These are phyloP conservation scores for Colletotrichum sp. DNA, from an alignment of 2,329 filamentous ascomycete genomes.

Conservation along the genomic window DNA sequence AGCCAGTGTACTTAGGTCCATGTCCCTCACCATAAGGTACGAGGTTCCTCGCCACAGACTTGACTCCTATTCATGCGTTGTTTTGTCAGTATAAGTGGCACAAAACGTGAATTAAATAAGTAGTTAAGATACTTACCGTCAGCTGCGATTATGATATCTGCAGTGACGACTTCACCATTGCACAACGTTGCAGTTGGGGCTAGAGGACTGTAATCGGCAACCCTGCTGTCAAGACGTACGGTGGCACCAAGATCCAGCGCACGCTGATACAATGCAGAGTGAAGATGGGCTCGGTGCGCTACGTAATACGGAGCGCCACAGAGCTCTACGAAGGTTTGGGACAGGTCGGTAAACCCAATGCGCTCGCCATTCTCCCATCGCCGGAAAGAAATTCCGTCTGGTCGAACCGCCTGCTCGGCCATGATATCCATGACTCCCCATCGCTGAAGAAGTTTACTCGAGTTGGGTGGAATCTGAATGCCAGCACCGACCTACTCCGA, in stretches of 20 bases:
- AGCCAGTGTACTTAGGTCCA: conserved; percentile 32
- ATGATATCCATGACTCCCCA: conserved; percentile 27
- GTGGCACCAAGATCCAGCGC: conserved; percentile 28
- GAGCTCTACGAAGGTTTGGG: conserved; percentile 25
- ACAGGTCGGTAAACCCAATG: conserved; percentile 23
- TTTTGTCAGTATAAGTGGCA: not conserved
- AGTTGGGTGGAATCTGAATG: conserved; percentile 23
- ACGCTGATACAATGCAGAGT: conserved; percentile 31
- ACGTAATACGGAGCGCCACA: conserved; percentile 36
- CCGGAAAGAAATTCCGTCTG: conserved; percentile 24
- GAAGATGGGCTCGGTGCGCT: conserved; percentile 39
- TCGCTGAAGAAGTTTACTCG: conserved; percentile 18
- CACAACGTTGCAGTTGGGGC: conserved; percentile 23
- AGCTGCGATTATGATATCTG: conserved; percentile 38
- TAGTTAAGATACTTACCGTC: conserved; percentile 29
- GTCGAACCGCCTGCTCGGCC: conserved; percentile 20
- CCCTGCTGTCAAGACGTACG: conserved; percentile 26
- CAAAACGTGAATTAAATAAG: not conserved
- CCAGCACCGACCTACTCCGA: conserved; percentile 20
- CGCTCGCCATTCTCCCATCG: conserved; percentile 28
- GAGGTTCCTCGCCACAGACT: conserved; percentile 29
- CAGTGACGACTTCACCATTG: conserved; percentile 25
- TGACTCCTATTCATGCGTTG: conserved; percentile 24
- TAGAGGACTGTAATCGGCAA: conserved; percentile 25
- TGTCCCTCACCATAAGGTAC: conserved; percentile 16